A percentile compares a stretch with the other conserved stretches of the same genome.
Conservation (phyloP, 192 early-diverging fungal genomes). For the Coemansia sp. region DNA sequence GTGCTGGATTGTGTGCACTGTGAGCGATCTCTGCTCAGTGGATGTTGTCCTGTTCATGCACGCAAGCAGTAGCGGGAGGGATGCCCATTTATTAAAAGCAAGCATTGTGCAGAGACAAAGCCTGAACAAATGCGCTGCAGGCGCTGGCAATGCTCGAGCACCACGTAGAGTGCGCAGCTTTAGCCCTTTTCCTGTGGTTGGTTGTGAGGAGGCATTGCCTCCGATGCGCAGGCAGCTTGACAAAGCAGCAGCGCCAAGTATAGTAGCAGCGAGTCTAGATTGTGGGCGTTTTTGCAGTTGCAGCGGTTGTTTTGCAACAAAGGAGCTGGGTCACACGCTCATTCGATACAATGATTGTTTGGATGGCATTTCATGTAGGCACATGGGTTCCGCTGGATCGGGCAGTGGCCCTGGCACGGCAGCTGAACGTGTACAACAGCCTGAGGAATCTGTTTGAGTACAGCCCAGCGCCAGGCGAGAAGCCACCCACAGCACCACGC, state of each 20-base stretch:
- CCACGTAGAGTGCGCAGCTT: not conserved
- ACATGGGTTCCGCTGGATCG: constrained; percentile 55
- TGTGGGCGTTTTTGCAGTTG: not conserved
- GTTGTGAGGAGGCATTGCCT: not conserved
- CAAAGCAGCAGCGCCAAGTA: not conserved
- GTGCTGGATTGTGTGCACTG: constrained; percentile 1
- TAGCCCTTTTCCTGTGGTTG: not conserved
- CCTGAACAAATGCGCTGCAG: no score
- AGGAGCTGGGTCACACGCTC: not conserved
- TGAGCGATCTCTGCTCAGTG: constrained; percentile 5
- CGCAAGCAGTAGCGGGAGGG: not conserved
- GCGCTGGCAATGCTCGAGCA: not conserved
- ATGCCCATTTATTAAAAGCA: constrained; percentile 2
- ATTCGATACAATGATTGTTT: no score
- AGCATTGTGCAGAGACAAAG: no score
- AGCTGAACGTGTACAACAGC: constrained; percentile 38
- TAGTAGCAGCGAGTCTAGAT: not conserved
- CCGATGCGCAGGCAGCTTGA: not conserved
- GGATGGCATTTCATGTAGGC: constrained; percentile 23
- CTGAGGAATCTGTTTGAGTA: constrained; percentile 46
- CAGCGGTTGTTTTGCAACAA: constrained; percentile 2
- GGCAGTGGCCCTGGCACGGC: constrained; percentile 36
- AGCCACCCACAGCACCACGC: constrained; percentile 50
- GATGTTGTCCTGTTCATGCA: not conserved
- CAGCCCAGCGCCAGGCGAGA: constrained; percentile 40